Percentiles rank a stretch among this genome's conserved stretches.
Evolutionary conservation across 768 basidiomycete species (phyloP).

Genomic region (Agaricus blazei): DNA sequence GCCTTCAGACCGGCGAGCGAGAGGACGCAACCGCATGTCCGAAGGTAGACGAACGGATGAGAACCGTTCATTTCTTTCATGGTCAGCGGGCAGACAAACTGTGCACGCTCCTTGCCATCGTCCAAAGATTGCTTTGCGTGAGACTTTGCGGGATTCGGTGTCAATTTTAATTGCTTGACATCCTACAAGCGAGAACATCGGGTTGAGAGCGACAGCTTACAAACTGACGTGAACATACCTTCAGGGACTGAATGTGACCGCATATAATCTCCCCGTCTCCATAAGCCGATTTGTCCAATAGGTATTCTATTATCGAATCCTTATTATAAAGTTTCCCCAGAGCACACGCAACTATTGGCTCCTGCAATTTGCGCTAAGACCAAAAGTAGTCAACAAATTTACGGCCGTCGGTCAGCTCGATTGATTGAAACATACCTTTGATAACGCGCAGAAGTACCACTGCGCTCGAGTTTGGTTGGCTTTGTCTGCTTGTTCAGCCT

Average conservation of each 20-base stretch:
- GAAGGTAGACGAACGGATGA: slow-evolving; percentile 84
- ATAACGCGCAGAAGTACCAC: slow-evolving; percentile 93
- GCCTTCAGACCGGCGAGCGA: slow-evolving; percentile 79
- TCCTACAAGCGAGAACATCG: slow-evolving; percentile 46
- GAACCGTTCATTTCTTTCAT: slow-evolving; percentile 93
- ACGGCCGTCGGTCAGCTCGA: neutral
- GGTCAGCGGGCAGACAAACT: slow-evolving; percentile 88
- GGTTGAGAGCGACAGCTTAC: neutral
- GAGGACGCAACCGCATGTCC: slow-evolving; percentile 87
- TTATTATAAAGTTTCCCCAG: slow-evolving; percentile 97
- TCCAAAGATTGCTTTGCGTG: slow-evolving; percentile 27
- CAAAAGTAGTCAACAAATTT: neutral
- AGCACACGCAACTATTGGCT: slow-evolving; percentile 87
- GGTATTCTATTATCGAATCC: slow-evolving; percentile 86
- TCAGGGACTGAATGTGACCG: slow-evolving; percentile 84
- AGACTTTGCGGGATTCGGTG: slow-evolving; percentile 54
- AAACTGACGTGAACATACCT: slow-evolving; percentile 48
- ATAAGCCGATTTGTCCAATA: slow-evolving; percentile 77
- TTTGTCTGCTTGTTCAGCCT: slow-evolving; percentile 87
- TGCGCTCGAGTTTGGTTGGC: slow-evolving; percentile 82
- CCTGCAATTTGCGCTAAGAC: slow-evolving; percentile 69
- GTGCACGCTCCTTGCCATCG: slow-evolving; percentile 42
- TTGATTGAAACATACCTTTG: slow-evolving; percentile 58
- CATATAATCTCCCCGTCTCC: slow-evolving; percentile 93
- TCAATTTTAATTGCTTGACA: slow-evolving; percentile 77